Percentiles rank a stretch among this genome's conserved stretches.
phyloP scores from a whole-genome alignment of 2,329 filamentous ascomycete genomes.

The Diplocarpon mali region DNA sequence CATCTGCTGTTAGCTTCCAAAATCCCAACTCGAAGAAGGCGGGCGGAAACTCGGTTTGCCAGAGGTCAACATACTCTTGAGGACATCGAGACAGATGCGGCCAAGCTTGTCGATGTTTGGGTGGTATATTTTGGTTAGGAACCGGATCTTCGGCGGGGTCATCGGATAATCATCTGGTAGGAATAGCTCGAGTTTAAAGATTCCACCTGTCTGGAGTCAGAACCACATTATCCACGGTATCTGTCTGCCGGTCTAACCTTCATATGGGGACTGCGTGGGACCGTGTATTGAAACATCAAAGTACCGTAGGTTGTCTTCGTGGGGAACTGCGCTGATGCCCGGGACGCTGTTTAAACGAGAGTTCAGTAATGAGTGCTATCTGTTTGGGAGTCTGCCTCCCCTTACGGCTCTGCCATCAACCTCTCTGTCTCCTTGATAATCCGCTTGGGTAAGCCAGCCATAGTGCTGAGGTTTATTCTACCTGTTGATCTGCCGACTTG shows the following conservation, averaged over 20 bases:
- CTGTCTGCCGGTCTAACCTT: slow-evolving; percentile 48
- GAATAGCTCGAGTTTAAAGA: slow-evolving; percentile 96
- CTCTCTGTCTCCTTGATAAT: slow-evolving; percentile 99
- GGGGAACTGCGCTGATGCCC: slow-evolving; percentile 88
- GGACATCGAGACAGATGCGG: slow-evolving; percentile 89
- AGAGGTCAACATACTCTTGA: slow-evolving; percentile 63
- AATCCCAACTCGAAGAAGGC: neutral
- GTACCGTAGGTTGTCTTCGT: slow-evolving; percentile 95
- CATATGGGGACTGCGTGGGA: slow-evolving; percentile 84
- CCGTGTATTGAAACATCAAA: slow-evolving; percentile 97
- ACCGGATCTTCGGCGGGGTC: slow-evolving; percentile 96
- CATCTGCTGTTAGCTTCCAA: slow-evolving; percentile 10
- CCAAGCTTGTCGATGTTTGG: slow-evolving; percentile 97
- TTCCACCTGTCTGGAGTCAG: slow-evolving; percentile 37
- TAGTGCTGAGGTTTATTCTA: slow-evolving; percentile 17
- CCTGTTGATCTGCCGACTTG: neutral
- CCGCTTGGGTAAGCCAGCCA: slow-evolving; percentile 78
- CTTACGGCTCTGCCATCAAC: slow-evolving; percentile 91
- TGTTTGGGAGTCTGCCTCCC: slow-evolving; percentile 5
- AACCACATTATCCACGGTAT: neutral
- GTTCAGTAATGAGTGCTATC: slow-evolving; percentile 4
- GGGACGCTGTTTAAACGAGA: slow-evolving; percentile 54
- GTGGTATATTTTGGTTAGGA: slow-evolving; percentile 98
- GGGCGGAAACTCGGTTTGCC: no score
- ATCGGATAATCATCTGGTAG: slow-evolving; percentile 98